Base-by-base conservation (phyloP, 192 early-diverging fungal genomes). In the Physocladia obscura region DNA sequence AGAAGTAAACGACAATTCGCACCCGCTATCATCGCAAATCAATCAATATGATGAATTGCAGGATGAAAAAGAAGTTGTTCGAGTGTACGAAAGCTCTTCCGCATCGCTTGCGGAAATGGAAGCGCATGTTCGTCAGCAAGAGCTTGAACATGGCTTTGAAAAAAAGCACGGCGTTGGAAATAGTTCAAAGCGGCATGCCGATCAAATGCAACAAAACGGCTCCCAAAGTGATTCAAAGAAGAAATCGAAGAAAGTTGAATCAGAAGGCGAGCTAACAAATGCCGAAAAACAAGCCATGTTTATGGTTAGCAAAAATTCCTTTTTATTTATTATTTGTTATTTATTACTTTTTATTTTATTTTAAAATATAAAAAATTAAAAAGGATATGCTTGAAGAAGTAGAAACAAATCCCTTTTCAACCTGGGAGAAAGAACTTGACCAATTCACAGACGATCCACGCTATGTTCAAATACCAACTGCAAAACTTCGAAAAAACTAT, bases 331-430 rank as follows among this genome's bases (percentile, higher is more conserved):
- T n/a, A n/a, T n/a, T n/a, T n/a, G n/a, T n/a, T n/a, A n/a, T n/a
- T n/a, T n/a, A 4, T 40, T 27, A 13, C 17, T 15, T 59, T 26
- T 27, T 24, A 39, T 8, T 72, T 44, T 35, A 22, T 22, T 39
- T 1, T 5, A 30, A 71, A 21, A 11, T n/a, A n/a, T n/a, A n/a
- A n/a, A n/a, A n/a, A n/a, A n/a, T 17, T 44, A 8, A 19, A 2
- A 21, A 87, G 81, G 59, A 76, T 38, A 57, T 93, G 67, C 74
- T 93, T 49, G 78, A 81, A 21, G 92, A 93, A 60, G 79, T 78
- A 31, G 79, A 90, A 19, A 85, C 91, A 21, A 87, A 81, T n/a
- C 91, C 89, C 27, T 94, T 89, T 58, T 82, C 90, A 26, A 88
- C 87, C 3, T 91, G 87, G 85, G 87, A 90, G 39, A 86, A 81